Evolutionary conservation across 2,329 filamentous ascomycete genomes (phyloP), one percentile per base, ranked within the genome.

Genomic region (Phyllosticta paracitricarpa): DNA sequence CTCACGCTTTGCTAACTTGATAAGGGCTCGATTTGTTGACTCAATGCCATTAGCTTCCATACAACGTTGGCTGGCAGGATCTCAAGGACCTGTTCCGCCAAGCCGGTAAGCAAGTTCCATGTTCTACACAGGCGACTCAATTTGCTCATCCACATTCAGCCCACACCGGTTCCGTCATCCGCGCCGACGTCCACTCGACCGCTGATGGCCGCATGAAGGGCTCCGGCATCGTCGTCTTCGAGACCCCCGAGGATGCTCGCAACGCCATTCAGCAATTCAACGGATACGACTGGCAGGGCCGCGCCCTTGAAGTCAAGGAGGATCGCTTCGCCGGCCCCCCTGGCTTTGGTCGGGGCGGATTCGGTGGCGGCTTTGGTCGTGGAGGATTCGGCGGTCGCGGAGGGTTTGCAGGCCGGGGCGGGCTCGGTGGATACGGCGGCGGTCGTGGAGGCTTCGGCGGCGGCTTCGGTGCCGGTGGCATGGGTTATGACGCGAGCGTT

Each of bases 261-360:
- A 96, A 91, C 71, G 94, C 94, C 24, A 99, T 99, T 66, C 87
- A 91, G 71, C 92, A 97, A 68, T 99, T 97, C 81, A 97, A 97
- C 72, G 94, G 94, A 63, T 97, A 96, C 73, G 94, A 99, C 66
- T 99, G 94, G 94, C 93, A 97, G 75, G 94, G 94, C 10, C 89
- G 94, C 62, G 79, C 87, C 58, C 84, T 99, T 57, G 94, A 99
- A 75, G 94, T 99, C 65, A 91, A 94, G 65, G 93, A 97, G 76
- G 94, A 99, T 72, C 89, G 94, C 62, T 99, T 92, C 72, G 94
- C 94, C 63, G 86, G 85, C 63, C 75, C 79, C 63, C 74, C 75
- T 62, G 74, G 74, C 24, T 75, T 74, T 53, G 73, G 73, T 25
- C 67, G 70, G 30, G 71, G 73, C 54, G 71, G 73, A 52, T 73